Percentiles rank a stretch among this genome's conserved stretches.
Conservation (phyloP, 148 eudicot species). For the Mesembryanthemum crystallinum region DNA sequence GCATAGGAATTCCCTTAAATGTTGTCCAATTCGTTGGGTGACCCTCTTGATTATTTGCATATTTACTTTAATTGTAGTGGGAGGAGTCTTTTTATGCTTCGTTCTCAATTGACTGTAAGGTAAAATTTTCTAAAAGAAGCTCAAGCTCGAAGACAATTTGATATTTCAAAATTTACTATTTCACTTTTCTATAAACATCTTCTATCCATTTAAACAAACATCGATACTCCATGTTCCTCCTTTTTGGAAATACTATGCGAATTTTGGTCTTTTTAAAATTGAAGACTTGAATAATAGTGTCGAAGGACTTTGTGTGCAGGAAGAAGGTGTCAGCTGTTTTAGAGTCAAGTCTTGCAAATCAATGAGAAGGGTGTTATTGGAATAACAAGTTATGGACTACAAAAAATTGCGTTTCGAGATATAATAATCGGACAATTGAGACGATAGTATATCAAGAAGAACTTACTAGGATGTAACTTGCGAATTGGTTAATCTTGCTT, state of each 20-base stretch:
- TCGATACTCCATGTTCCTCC: neutral
- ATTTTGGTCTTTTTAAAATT: neutral
- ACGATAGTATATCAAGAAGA: no score
- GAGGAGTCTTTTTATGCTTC: no score
- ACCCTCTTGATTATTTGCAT: neutral
- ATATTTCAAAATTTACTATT: no score
- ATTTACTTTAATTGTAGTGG: no score
- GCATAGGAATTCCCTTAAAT: neutral
- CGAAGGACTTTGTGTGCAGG: neutral
- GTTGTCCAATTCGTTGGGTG: neutral
- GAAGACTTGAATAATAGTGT: neutral
- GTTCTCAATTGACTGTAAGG: no score
- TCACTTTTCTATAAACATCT: no score
- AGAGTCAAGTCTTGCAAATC: neutral
- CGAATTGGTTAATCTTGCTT: neutral
- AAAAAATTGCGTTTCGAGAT: no score
- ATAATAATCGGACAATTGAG: no score
- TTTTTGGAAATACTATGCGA: neutral
- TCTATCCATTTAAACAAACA: no score
- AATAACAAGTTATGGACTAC: neutral
- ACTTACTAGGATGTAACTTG: neutral
- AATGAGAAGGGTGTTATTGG: neutral
- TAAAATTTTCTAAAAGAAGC: no score
- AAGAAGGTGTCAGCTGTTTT: neutral
- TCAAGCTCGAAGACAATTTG: no score